A percentile compares a stretch with the other conserved stretches of the same genome.
These are phyloP conservation scores for Metrosideros polymorpha DNA, from an alignment of 441 rosid species.

Conservation along the genomic window DNA sequence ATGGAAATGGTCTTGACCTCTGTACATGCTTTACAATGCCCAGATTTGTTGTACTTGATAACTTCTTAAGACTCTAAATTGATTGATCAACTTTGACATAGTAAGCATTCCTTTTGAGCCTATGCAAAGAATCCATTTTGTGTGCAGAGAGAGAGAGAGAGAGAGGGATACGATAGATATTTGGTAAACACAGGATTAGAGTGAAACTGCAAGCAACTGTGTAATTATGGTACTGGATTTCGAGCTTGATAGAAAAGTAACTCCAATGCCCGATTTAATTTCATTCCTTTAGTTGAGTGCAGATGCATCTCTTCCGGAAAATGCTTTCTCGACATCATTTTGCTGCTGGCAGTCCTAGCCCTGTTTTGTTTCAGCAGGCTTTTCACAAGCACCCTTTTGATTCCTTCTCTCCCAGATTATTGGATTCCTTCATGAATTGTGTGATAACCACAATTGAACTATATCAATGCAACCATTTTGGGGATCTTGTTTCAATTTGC, in stretches of 20 bases:
- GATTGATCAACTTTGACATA: background rate
- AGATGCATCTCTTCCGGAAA: background rate
- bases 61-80: background rate
- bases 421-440: background rate
- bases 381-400: background rate
- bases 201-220: background rate
- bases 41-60: background rate
- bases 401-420: background rate
- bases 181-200: background rate
- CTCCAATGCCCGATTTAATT: background rate
- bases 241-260: background rate
- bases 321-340: background rate
- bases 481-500: background rate
- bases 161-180: background rate
- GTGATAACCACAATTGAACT: background rate
- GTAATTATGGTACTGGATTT: background rate
- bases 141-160: background rate
- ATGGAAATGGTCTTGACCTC: background rate
- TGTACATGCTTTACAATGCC: background rate
- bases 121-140: background rate
- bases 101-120: background rate
- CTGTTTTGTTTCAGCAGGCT: background rate
- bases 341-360: background rate
- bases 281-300: background rate
- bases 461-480: background rate